A percentile compares a stretch with the other conserved stretches of the same genome.
Evolutionary conservation across 306 rosid genomes (phyloP).

Genomic region (Rosa rugosa): DNA sequence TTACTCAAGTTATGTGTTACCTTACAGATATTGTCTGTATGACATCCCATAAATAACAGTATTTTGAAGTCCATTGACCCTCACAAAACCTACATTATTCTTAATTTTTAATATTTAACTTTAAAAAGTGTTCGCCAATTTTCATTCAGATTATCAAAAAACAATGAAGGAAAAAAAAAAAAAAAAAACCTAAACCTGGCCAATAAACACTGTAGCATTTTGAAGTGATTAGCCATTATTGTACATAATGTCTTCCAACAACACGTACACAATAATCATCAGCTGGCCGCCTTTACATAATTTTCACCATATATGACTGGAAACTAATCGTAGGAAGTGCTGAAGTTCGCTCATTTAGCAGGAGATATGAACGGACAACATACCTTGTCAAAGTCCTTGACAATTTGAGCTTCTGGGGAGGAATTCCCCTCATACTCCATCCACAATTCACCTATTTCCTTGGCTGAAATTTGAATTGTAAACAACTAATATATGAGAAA

Average conservation of each 20-base stretch:
- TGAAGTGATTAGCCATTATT: not conserved
- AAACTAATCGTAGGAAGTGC: constrained; percentile 12
- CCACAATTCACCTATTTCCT: constrained; percentile 83
- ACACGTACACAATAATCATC: not conserved
- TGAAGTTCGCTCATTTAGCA: constrained; percentile 17
- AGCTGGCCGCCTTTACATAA: not conserved
- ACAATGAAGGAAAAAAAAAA: not conserved
- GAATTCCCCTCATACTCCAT: constrained; percentile 76
- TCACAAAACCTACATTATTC: not conserved
- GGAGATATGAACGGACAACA: constrained; percentile 13
- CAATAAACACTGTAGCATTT: not conserved
- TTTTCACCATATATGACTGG: not conserved
- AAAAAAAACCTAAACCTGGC: not conserved
- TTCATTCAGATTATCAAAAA: constrained; percentile 5
- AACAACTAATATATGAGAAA: constrained; percentile 20
- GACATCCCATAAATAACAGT: not conserved
- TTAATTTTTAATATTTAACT: not conserved
- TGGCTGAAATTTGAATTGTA: constrained; percentile 44
- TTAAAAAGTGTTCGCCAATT: not conserved
- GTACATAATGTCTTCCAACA: not conserved
- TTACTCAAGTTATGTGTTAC: not conserved
- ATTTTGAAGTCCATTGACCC: not conserved
- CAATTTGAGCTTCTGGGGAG: constrained; percentile 85
- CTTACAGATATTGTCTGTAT: not conserved
- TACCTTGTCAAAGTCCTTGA: constrained; percentile 92